Base-by-base conservation (phyloP, 331 rosid genomes). In the Phaseolus coccineus region DNA sequence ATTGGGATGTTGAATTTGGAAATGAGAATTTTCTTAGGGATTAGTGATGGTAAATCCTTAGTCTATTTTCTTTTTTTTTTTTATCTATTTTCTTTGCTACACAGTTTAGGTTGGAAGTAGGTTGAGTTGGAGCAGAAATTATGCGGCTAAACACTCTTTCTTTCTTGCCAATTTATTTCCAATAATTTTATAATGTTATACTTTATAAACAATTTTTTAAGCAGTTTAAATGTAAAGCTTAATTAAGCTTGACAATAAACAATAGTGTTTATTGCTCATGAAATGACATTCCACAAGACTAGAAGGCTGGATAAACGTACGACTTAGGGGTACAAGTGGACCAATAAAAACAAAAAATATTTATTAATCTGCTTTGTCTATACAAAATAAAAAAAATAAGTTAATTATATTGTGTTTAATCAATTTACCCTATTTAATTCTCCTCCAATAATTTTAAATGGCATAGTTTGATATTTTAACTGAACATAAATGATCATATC, bases 271-370 rank as follows among this genome's bases (percentile, higher is more conserved):
- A 19, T 19, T 19, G 22, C 22, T 19, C 22, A 19, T 19, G 22
- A 19, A 91, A 91, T 24, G 82, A 85, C 83, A 90, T 93, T 59
- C 96, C 99, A 14, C 73, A 79, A 83, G 88, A 87, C 69, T 95
- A 97, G 99, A 90, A 89, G 76, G 87, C 90, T 46, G 97, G 97
- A 74, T 81, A 84, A 58, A 85, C 90, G 58, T 91, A 91, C 22
- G 97, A 95, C 78, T 75, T 97, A 0, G 97, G 99, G 74, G 90
- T 95, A 46, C 97, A 95, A 93, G 91, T 94, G 71, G 80, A 88
- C 72, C 57, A 1, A 35, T 89, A 85, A 70, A 81, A 71, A 33
- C 74, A 64, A 50, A 59, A 73, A 19, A 31, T 77, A 80, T 65
- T 50, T 83, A 48, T 77, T 69, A 12, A 58, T 83, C 42, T 70